A percentile compares a stretch with the other conserved stretches of the same genome.
phyloP scores from a whole-genome alignment of 768 basidiomycete genomes.

The Lactarius sp. region DNA sequence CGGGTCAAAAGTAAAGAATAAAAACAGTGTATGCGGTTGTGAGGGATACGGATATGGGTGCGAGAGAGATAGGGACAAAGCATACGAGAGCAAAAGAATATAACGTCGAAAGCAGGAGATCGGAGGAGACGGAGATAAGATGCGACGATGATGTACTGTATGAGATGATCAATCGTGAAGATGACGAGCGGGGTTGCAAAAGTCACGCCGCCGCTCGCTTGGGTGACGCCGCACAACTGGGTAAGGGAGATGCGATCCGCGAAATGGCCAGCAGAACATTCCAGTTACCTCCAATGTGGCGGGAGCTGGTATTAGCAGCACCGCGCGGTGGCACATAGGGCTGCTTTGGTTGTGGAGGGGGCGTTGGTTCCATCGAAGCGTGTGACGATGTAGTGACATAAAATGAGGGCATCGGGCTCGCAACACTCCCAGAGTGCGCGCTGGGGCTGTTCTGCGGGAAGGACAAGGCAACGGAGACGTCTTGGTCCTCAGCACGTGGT shows the following conservation, averaged over 20 bases:
- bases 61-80: background rate
- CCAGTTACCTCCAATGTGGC: conserved; percentile 24
- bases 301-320: conserved; percentile 8
- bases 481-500: background rate
- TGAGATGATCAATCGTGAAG: background rate
- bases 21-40: background rate
- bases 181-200: background rate
- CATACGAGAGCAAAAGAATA: conserved; percentile 18
- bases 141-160: conserved; percentile 13
- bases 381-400: conserved; percentile 5
- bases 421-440: background rate
- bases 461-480: background rate
- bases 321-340: conserved; percentile 14
- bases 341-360: background rate
- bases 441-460: background rate
- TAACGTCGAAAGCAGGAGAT: conserved; percentile 20
- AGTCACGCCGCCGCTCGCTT: conserved; percentile 9
- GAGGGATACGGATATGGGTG: background rate
- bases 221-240: conserved; percentile 5
- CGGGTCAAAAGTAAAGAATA: background rate
- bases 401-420: conserved; percentile 3
- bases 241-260: background rate
- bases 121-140: background rate
- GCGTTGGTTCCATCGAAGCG: background rate
- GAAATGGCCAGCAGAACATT: conserved; percentile 10